Conservation (phyloP, 768 basidiomycete genomes). For the Suillus brevipes region DNA sequence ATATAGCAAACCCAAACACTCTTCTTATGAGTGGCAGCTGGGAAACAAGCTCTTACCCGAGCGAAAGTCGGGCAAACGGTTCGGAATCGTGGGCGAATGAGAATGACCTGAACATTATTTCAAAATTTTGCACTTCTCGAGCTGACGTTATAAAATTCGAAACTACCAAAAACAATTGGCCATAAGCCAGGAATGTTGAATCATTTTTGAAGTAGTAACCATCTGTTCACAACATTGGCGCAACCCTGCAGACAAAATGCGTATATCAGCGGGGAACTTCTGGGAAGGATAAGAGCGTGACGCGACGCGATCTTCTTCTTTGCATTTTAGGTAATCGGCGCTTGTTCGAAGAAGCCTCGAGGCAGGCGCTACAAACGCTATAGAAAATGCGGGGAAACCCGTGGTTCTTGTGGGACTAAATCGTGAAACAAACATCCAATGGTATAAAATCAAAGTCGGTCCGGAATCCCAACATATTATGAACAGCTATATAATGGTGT, state of each 20-base stretch:
- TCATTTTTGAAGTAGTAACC: background rate
- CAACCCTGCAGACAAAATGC: background rate
- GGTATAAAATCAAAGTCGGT: slow-evolving; percentile 8
- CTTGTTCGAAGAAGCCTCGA: background rate
- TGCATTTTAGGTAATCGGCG: background rate
- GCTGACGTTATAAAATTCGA: background rate
- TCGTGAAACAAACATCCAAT: slow-evolving; percentile 2
- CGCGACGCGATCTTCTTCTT: background rate
- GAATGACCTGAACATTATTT: background rate
- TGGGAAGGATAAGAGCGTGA: background rate
- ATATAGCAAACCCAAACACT: slow-evolving; percentile 17
- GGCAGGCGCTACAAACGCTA: background rate
- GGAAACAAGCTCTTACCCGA: slow-evolving; percentile 4
- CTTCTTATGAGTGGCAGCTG: background rate
- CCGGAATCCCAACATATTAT: slow-evolving; percentile 12
- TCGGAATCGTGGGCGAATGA: background rate
- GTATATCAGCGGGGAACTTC: background rate
- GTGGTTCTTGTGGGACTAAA: slow-evolving; percentile 15
- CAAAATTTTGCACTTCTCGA: background rate
- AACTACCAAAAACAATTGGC: background rate
- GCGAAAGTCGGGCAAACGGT: background rate
- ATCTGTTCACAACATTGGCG: background rate
- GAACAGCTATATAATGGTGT: slow-evolving; percentile 15
- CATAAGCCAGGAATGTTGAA: background rate
- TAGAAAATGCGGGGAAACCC: slow-evolving; percentile 7